phyloP scores from a whole-genome alignment of 768 basidiomycete species.

The Mycena filopes region DNA sequence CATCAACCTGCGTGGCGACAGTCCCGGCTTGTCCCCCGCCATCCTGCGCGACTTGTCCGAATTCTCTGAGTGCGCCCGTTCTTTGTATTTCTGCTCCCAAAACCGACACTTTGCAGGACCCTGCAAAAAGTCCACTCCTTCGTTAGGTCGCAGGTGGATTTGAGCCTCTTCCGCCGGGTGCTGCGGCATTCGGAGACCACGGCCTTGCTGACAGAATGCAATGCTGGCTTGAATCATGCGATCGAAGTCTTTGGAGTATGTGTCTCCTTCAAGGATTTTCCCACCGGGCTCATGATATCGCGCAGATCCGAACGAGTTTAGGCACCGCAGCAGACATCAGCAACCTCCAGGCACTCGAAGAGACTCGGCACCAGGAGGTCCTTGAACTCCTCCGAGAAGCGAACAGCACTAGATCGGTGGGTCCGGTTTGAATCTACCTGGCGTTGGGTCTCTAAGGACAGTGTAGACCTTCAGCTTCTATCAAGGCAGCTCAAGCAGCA shows the following conservation, averaged over 20 bases:
- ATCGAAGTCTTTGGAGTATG: slow-evolving; percentile 7
- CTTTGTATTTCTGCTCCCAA: too few relatives aligned
- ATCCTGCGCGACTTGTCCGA: slow-evolving; percentile 1
- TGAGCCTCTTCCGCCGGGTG: slow-evolving; percentile 11
- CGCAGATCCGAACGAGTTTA: slow-evolving; percentile 3
- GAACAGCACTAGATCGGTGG: slow-evolving; percentile 12
- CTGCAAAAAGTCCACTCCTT: slow-evolving; percentile 17
- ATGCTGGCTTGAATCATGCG: background rate
- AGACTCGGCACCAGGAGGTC: slow-evolving; percentile 9
- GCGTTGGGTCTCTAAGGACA: background rate
- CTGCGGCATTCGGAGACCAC: slow-evolving; percentile 3
- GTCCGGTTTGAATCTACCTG: background rate
- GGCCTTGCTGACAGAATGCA: slow-evolving; percentile 13
- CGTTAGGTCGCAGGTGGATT: slow-evolving; percentile 13
- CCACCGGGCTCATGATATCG: too few relatives aligned
- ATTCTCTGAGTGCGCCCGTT: slow-evolving; percentile 11
- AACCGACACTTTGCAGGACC: background rate
- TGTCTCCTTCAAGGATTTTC: background rate
- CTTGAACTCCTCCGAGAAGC: background rate
- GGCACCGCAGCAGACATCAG: background rate
- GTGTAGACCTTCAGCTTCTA: slow-evolving; percentile 9
- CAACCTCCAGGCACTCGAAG: background rate
- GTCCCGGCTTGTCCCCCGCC: background rate
- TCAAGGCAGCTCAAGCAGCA: slow-evolving; percentile 19
- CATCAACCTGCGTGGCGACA: background rate